Base-by-base conservation (phyloP, 495 filamentous ascomycete species). In the Aspergillus olivimuriae region DNA sequence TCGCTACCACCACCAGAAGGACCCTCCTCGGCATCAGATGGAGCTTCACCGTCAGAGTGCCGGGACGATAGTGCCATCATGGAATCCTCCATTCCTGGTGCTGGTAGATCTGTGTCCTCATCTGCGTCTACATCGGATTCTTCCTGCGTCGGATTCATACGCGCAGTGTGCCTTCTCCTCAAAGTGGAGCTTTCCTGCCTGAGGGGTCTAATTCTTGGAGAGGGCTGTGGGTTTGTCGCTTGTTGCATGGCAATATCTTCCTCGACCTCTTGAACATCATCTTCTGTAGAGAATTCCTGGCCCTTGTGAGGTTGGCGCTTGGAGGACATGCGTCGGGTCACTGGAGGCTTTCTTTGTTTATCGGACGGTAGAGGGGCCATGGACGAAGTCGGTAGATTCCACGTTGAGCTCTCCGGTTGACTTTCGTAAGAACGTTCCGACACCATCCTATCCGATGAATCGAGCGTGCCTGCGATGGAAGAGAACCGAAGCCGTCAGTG, bases 281-380 rank as follows among this genome's bases (percentile, higher is more conserved):
- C 92, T 53, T 99, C 92, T 16, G 87, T 89, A 7, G 90, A 95
- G 62, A 96, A 99, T 48, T 87, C 80, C 58, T 88, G 87, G 11
- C 89, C 85, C 48, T 83, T 82, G 51, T 90, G 80, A 14, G 87
- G 89, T 45, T 80, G 74, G 7, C 81, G 73, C 52, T 81, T 83
- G n/a, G 84, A 84, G 21, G 88, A 87, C 48, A 80, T 72, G 36
- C 86, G 77, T 40, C 86, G 83, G 33, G 77, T 57, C 62, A 89
- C 76, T 17, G 74, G 57, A 10, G 86, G 87, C 57, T 87, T 89
- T 55, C 79, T 82, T n/a, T 80, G 70, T 47, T 73, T 77, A 47
- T 72, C 64, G 11, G 47, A 52, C 48, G 73, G 73, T 37, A 72
- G 65, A 39, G 81, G 69, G 33, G 78, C 76, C n/a, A 76, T 70